These are phyloP conservation scores for Triticum dicoccoides DNA, from an alignment of 176 grass and related monocot species.

Conservation along the genomic window DNA sequence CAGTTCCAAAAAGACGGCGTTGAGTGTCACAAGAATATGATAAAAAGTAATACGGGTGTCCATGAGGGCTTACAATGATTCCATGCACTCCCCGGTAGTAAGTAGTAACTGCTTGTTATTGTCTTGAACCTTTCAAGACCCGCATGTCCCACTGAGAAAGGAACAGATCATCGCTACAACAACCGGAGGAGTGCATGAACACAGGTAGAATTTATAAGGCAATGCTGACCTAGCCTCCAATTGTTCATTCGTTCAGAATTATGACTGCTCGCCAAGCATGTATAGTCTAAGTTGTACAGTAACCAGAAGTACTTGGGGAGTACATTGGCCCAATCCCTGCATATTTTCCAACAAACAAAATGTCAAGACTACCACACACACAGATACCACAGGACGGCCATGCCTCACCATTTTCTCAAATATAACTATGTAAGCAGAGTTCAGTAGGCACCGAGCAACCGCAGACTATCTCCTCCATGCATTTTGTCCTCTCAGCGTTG, in stretches of 20 bases:
- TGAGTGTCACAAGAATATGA: not conserved
- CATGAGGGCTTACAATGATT: constrained; percentile 63
- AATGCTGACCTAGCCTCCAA: not conserved
- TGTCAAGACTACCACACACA: no score
- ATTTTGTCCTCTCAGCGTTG: no score
- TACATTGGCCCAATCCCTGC: not conserved
- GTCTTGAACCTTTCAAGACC: constrained; percentile 84
- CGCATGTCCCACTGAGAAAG: constrained; percentile 81
- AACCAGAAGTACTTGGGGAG: not conserved
- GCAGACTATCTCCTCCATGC: no score
- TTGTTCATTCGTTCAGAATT: no score
- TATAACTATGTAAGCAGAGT: no score
- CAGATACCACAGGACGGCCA: no score
- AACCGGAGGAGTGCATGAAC: constrained; percentile 19
- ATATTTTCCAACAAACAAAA: no score
- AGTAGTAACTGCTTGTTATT: not conserved
- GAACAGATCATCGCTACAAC: constrained; percentile 30
- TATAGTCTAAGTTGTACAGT: not conserved
- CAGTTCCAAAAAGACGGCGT: not conserved
- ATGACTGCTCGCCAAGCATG: no score
- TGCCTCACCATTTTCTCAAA: no score
- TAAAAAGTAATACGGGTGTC: not conserved
- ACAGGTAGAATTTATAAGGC: not conserved
- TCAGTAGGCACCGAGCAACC: no score
- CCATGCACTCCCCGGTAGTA: constrained; percentile 94